phyloP scores from a whole-genome alignment of 2,329 filamentous ascomycete species.

The Fusarium multiceps region DNA sequence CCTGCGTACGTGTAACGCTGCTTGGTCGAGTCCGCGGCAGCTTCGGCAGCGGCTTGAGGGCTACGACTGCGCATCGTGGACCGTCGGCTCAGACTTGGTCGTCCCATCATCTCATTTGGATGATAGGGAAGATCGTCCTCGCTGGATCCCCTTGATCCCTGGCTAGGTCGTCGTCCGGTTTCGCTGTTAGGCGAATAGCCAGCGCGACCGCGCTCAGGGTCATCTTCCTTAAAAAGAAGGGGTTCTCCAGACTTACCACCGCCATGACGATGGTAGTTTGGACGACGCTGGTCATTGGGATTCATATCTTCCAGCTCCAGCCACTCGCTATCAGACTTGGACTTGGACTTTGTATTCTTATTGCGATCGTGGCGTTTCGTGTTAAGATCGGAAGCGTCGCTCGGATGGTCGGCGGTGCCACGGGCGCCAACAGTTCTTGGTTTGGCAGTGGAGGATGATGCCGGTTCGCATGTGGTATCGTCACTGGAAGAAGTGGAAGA shows the following conservation, averaged over 20 bases:
- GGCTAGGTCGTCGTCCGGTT: conserved; percentile 32
- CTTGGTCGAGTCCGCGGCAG: conserved; percentile 63
- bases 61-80: conserved; percentile 82
- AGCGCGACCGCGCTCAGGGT: conserved; percentile 46
- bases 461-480: conserved; percentile 46
- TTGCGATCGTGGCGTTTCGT: conserved; percentile 49
- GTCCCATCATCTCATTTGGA: conserved; percentile 42
- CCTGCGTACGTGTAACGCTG: conserved; percentile 89
- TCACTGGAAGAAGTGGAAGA: conserved; percentile 35
- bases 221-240: conserved; percentile 53
- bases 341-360: conserved; percentile 45
- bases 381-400: conserved; percentile 46
- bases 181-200: conserved; percentile 31
- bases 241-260: conserved; percentile 60
- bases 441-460: conserved; percentile 36
- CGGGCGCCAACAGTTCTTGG: conserved; percentile 43
- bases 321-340: conserved; percentile 47
- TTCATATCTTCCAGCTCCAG: conserved; percentile 53
- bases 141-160: conserved; percentile 31
- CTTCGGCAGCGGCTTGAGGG: conserved; percentile 63
- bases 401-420: conserved; percentile 42
- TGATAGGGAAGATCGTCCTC: conserved; percentile 45
- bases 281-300: conserved; percentile 55
- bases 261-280: conserved; percentile 58
- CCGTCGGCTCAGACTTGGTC: conserved; percentile 53